Conservation (phyloP, 2,329 filamentous ascomycete species). For the Alternaria sp. region DNA sequence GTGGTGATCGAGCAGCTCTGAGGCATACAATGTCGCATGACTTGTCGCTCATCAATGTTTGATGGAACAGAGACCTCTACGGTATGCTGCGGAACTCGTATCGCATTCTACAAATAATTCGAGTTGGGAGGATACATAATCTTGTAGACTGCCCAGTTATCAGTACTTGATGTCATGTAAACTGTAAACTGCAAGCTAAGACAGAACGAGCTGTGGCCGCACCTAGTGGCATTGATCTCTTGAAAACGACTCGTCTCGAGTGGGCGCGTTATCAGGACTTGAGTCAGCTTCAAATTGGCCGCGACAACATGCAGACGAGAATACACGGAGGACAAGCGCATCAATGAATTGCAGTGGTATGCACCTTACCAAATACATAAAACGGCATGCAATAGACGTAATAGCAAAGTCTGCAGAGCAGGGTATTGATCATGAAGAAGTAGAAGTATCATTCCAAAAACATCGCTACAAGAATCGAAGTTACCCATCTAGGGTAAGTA, state of each 20-base stretch:
- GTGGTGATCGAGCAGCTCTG: too few relatives aligned
- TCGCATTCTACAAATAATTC: neutral
- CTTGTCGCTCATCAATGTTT: too few relatives aligned
- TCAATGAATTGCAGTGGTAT: neutral
- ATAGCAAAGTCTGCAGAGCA: neutral
- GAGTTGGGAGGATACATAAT: neutral
- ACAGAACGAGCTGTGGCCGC: neutral
- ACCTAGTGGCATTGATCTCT: neutral
- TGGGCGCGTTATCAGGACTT: neutral
- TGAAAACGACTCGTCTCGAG: neutral
- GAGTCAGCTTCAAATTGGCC: neutral
- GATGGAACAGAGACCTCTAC: too few relatives aligned
- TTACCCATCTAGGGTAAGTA: slow-evolving; percentile 10
- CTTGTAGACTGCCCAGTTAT: neutral
- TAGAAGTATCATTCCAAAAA: slow-evolving; percentile 11
- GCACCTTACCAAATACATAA: too few relatives aligned
- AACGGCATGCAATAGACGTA: neutral
- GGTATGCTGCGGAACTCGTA: neutral
- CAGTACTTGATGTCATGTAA: neutral
- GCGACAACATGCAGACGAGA: neutral
- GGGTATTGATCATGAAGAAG: neutral
- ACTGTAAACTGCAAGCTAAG: neutral
- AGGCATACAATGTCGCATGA: too few relatives aligned
- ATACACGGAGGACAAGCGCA: neutral
- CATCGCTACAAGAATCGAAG: slow-evolving; percentile 18